Base-by-base conservation (phyloP, 441 rosid genomes). In the Brassica hybrid region DNA sequence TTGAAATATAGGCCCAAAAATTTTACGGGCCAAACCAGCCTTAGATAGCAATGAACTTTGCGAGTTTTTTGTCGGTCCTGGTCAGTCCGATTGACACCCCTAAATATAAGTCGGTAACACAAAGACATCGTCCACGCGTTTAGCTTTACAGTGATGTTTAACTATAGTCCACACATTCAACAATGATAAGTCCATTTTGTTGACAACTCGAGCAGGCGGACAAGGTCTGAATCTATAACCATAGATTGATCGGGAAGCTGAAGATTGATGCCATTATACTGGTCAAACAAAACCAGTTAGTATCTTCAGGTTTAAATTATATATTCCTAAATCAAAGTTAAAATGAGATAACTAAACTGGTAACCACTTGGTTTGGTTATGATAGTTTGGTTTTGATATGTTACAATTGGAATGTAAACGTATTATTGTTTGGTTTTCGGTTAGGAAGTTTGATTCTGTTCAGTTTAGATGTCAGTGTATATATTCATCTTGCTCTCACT, bases 151-250 rank as follows among this genome's bases (percentile, higher is more conserved):
- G 3, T 8, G 41, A 36, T 36, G 41, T 36, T 36, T 36, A 36
- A 86, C 80, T 72, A 93, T 92, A 81, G 99, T 92, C 1, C 98
- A 91, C 69, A 75, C 85, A 36, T 96, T 96, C 89, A 96, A 92
- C 77, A 86, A 80, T 21, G 93, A 94, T 73, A 80, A 84, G 68
- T 88, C 97, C 4, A 89, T 91, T 75, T 91, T 88, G 90, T 84
- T 96, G 72, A 90, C 98, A 5, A 92, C 97, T 0, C 85, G 96
- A 87, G 97, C 97, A 17, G 98, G 98, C 65, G 97, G 99, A 23
- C 97, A 94, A 87, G 97, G 99, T 70, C 87, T 96, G 85, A 94
- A 96, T 85, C 77, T 96, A 81, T 92, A 96, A 76, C 99, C 97
- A 14, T 97, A 96, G 81, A 94, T 94, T 71, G 98, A 96, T 61